Conservation (phyloP, 2,329 filamentous ascomycete species). For the Penicillium oxalicum region DNA sequence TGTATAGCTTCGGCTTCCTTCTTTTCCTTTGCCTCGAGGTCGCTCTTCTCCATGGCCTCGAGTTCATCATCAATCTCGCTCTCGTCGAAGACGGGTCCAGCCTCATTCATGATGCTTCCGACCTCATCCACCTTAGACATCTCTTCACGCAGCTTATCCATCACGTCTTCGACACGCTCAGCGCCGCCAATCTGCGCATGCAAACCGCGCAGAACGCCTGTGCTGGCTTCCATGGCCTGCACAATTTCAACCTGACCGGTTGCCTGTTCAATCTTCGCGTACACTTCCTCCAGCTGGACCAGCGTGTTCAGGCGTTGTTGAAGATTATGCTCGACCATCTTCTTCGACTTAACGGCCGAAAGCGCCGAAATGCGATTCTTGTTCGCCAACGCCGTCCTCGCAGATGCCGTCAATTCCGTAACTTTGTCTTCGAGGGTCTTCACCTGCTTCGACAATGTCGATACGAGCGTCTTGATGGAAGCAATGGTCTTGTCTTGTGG, state of each 20-base stretch:
- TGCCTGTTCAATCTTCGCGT: slow-evolving; percentile 77
- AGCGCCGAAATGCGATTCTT: slow-evolving; percentile 73
- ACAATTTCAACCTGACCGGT: slow-evolving; percentile 78
- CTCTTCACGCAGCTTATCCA: slow-evolving; percentile 70
- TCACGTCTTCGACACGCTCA: slow-evolving; percentile 67
- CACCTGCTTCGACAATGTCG: slow-evolving; percentile 60
- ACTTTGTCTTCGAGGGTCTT: slow-evolving; percentile 56
- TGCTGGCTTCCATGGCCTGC: slow-evolving; percentile 72
- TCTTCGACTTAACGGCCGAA: slow-evolving; percentile 74
- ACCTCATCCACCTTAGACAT: slow-evolving; percentile 81
- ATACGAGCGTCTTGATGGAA: slow-evolving; percentile 67
- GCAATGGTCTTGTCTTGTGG: slow-evolving; percentile 77
- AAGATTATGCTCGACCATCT: slow-evolving; percentile 69
- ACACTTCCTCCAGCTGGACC: slow-evolving; percentile 74
- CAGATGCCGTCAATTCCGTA: slow-evolving; percentile 46
- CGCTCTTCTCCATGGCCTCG: slow-evolving; percentile 63
- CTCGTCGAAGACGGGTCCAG: slow-evolving; percentile 60
- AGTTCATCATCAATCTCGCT: slow-evolving; percentile 82
- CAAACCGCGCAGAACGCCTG: slow-evolving; percentile 63
- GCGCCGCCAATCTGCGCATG: slow-evolving; percentile 72
- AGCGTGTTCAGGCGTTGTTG: slow-evolving; percentile 66
- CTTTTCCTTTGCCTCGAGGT: slow-evolving; percentile 43
- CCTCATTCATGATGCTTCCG: slow-evolving; percentile 66
- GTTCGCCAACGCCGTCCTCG: slow-evolving; percentile 62
- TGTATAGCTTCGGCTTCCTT: slow-evolving; percentile 47